Conservation (phyloP, 306 rosid species). For the Quercus cerris region DNA sequence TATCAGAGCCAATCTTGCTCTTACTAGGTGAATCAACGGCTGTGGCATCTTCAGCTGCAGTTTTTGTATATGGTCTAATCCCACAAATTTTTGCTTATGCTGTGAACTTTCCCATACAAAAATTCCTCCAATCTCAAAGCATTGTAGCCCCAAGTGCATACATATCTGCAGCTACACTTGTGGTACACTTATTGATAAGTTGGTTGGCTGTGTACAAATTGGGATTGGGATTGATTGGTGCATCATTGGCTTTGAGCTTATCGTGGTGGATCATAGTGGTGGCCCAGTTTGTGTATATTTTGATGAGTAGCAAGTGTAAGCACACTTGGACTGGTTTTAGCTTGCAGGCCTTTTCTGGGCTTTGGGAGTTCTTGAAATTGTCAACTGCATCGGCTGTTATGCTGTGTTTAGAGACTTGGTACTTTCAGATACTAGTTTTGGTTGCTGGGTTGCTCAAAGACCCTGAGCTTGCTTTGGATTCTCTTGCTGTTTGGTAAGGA, state of each 20-base stretch:
- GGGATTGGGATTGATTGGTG: slow-evolving; percentile 55
- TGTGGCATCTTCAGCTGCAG: slow-evolving; percentile 45
- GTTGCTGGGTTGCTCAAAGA: slow-evolving; percentile 60
- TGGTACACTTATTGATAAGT: slow-evolving; percentile 38
- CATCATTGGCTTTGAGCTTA: slow-evolving; percentile 53
- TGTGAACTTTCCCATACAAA: slow-evolving; percentile 74
- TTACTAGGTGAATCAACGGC: slow-evolving; percentile 32
- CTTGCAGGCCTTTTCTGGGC: slow-evolving; percentile 43
- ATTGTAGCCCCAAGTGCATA: slow-evolving; percentile 61
- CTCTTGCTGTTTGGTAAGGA: slow-evolving; percentile 62
- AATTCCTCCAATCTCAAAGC: slow-evolving; percentile 72
- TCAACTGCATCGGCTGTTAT: slow-evolving; percentile 72
- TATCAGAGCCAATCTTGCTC: slow-evolving; percentile 44
- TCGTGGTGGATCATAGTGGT: slow-evolving; percentile 77
- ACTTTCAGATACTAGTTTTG: slow-evolving; percentile 60
- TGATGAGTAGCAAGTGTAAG: slow-evolving; percentile 23
- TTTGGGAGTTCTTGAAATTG: slow-evolving; percentile 45
- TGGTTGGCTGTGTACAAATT: slow-evolving; percentile 52
- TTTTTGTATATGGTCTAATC: slow-evolving; percentile 66
- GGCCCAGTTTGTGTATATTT: slow-evolving; percentile 50
- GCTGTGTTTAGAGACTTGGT: slow-evolving; percentile 79
- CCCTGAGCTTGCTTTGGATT: slow-evolving; percentile 59
- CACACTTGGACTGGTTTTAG: slow-evolving; percentile 58
- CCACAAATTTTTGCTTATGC: slow-evolving; percentile 81
- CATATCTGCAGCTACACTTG: slow-evolving; percentile 47